Evolutionary conservation across 768 basidiomycete genomes (phyloP).

Genomic region (Cantharellus anzutake): DNA sequence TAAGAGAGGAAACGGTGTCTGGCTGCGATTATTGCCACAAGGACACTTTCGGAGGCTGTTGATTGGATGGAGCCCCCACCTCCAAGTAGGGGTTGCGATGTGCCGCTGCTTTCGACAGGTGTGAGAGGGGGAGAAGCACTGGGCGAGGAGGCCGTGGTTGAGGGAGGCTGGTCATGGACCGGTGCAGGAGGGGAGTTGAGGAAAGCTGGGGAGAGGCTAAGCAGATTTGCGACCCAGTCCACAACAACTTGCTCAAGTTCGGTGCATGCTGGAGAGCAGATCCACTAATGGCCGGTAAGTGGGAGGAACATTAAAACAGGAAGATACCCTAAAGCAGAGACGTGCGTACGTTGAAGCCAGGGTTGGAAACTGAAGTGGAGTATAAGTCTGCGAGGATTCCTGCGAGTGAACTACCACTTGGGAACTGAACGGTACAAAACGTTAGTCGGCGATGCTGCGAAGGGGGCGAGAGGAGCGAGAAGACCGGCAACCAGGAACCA

Average conservation of each 20-base stretch:
- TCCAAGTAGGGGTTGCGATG: neutral
- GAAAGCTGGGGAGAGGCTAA: conserved; percentile 53
- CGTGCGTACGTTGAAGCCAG: conserved; percentile 64
- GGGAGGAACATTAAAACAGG: neutral
- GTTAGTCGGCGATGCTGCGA: no score
- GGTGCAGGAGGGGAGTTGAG: conserved; percentile 32
- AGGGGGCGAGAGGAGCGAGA: neutral
- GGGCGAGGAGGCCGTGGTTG: conserved; percentile 28
- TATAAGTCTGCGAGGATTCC: conserved; percentile 71
- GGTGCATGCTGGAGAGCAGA: conserved; percentile 74
- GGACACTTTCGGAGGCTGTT: conserved; percentile 66
- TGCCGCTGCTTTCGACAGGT: neutral
- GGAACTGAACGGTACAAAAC: conserved; percentile 24
- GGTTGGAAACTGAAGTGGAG: conserved; percentile 51
- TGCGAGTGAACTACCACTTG: conserved; percentile 59
- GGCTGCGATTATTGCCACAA: conserved; percentile 67
- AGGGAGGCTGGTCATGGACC: conserved; percentile 60
- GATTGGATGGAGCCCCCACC: conserved; percentile 26
- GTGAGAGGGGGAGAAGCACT: neutral
- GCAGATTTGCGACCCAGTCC: conserved; percentile 78
- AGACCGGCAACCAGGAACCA: neutral
- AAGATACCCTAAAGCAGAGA: neutral
- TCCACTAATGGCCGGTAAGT: conserved; percentile 37
- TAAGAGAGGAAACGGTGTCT: conserved; percentile 32
- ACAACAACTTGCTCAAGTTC: conserved; percentile 74